Base-by-base conservation (phyloP, 108 stramenopile genomes). In the Skeletonema marinoi region DNA sequence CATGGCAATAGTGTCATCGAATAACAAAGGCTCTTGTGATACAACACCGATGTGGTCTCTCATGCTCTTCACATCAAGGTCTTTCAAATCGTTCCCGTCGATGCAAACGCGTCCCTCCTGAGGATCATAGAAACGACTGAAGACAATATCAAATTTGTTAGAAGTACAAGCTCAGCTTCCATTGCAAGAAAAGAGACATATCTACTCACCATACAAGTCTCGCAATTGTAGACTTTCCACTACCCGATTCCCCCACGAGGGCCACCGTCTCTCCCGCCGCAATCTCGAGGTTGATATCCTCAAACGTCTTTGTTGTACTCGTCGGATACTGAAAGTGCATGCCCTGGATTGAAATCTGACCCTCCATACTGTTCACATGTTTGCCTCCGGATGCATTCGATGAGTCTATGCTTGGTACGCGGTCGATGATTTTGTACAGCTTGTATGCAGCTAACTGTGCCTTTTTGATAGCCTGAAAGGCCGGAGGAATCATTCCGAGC, bases 121-220 rank as follows among this genome's bases (percentile, higher is more conserved):
- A 0, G 87, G 83, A 36, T 93, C 90, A 73, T 96, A 96, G 80
- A 93, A 93, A 30, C 95, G 81, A 66, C 86, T 73, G 25, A 92
- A 32, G 17, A 95, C 87, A 25, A n/a, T n/a, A 4, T n/a, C 14
- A 16, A 3, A 46, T 46, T 46, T n/a, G 44, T 46, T n/a, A 46
- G 44, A n/a, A 46, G 14, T 13, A n/a, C 16, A 46, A 46, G 44
- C 14, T 16, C 44, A n/a, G 16, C 14, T 46, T 16, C 4, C 16
- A 4, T n/a, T 3, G 4, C 16, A 46, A n/a, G 16, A 1, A 4
- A n/a, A 46, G 3, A n/a, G 16, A 46, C 16, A 46, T 16, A 5
- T 46, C 44, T 46, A n/a, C 44, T 46, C 11, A 46, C 44, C 44
- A 46, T n/a, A 46, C 44, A 46, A 46, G 65, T 8, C 76, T 50